These are phyloP conservation scores for Mychonastes homosphaera DNA, from an alignment of 139 green algal genomes.

Conservation along the genomic window DNA sequence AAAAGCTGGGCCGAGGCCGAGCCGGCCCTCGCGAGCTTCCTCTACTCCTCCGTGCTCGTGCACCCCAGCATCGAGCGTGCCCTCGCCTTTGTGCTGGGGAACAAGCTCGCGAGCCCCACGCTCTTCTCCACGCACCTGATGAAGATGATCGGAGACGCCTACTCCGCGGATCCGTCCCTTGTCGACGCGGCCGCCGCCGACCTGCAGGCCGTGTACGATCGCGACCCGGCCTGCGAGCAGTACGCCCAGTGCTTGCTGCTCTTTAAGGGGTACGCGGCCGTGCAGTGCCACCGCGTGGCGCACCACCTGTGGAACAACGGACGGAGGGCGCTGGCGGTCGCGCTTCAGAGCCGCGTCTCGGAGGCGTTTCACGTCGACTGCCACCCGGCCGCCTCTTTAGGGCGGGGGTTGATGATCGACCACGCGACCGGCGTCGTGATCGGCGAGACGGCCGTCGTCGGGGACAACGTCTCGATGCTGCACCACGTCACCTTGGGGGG, in stretches of 20 bases:
- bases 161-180: constrained; percentile 27
- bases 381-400: constrained; percentile 73
- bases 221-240: constrained; percentile 84
- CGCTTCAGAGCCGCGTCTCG: constrained; percentile 60
- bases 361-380: constrained; percentile 81
- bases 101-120: constrained; percentile 79
- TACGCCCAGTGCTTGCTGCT: constrained; percentile 78
- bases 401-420: constrained; percentile 78
- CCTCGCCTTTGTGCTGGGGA: constrained; percentile 86
- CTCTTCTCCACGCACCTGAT: constrained; percentile 82
- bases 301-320: constrained; percentile 69
- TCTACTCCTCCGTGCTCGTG: constrained; percentile 82
- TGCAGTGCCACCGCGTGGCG: constrained; percentile 74
- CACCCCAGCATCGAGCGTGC: constrained; percentile 65
- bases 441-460: constrained; percentile 86
- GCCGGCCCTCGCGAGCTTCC: constrained; percentile 71
- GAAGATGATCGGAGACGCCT: constrained; percentile 31
- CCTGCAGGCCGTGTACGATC: constrained; percentile 45
- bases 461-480: constrained; percentile 90
- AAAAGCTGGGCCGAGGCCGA: constrained; percentile 43
- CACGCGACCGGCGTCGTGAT: constrained; percentile 91
- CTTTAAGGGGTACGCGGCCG: constrained; percentile 92
- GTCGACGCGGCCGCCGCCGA: constrained; percentile 62
- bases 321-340: constrained; percentile 58
- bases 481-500: constrained; percentile 93